Evolutionary conservation across 176 grass and related monocot species (phyloP).

Genomic region (Neostapfia colusana): DNA sequence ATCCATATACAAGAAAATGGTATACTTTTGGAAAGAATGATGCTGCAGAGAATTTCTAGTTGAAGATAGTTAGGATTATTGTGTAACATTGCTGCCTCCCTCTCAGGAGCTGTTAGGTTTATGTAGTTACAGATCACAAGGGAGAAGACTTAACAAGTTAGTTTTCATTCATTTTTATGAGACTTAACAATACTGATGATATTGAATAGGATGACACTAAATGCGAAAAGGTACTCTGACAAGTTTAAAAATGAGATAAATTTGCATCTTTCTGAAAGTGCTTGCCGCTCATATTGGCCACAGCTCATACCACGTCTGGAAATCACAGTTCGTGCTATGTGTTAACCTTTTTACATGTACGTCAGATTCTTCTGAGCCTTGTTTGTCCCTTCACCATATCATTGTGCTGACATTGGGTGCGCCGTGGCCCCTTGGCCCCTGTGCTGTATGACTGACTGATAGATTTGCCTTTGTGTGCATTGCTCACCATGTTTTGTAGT

Average conservation of each 20-base stretch:
- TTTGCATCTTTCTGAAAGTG: background rate
- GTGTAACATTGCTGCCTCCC: conserved; percentile 16
- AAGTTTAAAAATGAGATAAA: background rate
- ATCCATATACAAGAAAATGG: conserved; percentile 31
- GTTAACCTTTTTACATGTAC: background rate
- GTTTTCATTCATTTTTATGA: conserved; percentile 4
- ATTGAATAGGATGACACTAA: conserved; percentile 17
- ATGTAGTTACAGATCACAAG: conserved; percentile 2
- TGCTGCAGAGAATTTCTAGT: conserved; percentile 31
- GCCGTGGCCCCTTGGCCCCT: background rate
- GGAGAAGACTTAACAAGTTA: background rate
- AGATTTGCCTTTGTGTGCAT: background rate
- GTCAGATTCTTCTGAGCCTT: background rate
- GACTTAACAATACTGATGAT: background rate
- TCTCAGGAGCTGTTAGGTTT: conserved; percentile 24
- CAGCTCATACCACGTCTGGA: background rate
- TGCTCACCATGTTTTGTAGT: background rate
- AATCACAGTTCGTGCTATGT: background rate
- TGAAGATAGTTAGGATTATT: background rate
- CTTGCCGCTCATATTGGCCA: background rate
- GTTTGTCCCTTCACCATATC: background rate
- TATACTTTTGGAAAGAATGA: conserved; percentile 20
- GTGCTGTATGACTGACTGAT: background rate
- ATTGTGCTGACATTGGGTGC: background rate
- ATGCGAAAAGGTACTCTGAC: background rate